Evolutionary conservation across 208 protist genomes (phyloP).

Genomic region (Crithidia thermophila): DNA sequence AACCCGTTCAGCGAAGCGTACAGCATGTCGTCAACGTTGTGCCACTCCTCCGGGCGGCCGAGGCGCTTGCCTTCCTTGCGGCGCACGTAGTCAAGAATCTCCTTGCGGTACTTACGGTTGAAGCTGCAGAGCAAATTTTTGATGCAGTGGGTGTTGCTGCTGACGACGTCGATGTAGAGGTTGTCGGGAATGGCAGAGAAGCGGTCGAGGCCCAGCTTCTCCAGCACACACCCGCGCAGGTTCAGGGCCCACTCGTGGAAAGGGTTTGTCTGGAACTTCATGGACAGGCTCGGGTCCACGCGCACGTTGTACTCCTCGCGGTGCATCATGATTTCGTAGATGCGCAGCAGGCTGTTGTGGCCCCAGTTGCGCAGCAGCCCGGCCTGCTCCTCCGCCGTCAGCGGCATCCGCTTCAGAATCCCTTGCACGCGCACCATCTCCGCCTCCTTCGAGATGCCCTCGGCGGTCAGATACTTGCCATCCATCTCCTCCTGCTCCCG

Average conservation of each 20-base stretch:
- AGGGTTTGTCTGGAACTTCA: slow-evolving; percentile 82
- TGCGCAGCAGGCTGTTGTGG: slow-evolving; percentile 58
- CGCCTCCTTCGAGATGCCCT: slow-evolving; percentile 32
- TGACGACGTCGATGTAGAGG: slow-evolving; percentile 84
- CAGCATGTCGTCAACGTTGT: slow-evolving; percentile 78
- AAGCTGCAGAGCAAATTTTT: slow-evolving; percentile 89
- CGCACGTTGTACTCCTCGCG: slow-evolving; percentile 91
- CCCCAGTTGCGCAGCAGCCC: slow-evolving; percentile 77
- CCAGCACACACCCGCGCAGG: slow-evolving; percentile 68
- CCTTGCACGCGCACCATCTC: slow-evolving; percentile 54
- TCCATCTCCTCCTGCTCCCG: slow-evolving; percentile 51
- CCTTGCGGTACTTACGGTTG: slow-evolving; percentile 68
- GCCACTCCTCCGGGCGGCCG: slow-evolving; percentile 54
- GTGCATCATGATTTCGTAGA: slow-evolving; percentile 92
- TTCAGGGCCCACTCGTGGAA: slow-evolving; percentile 90
- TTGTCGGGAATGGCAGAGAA: slow-evolving; percentile 59
- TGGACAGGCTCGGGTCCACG: slow-evolving; percentile 78
- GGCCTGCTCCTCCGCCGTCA: slow-evolving; percentile 61
- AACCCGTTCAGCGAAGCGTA: slow-evolving; percentile 63
- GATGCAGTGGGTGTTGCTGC: slow-evolving; percentile 93
- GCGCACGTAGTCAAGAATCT: slow-evolving; percentile 58
- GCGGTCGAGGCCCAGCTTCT: slow-evolving; percentile 69
- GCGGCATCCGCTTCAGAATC: slow-evolving; percentile 66
- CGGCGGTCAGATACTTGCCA: slow-evolving; percentile 25
- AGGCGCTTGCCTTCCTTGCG: slow-evolving; percentile 45